These are phyloP conservation scores for Oenanthe sinensis DNA, from an alignment of 129 eudicot genomes.

Conservation along the genomic window DNA sequence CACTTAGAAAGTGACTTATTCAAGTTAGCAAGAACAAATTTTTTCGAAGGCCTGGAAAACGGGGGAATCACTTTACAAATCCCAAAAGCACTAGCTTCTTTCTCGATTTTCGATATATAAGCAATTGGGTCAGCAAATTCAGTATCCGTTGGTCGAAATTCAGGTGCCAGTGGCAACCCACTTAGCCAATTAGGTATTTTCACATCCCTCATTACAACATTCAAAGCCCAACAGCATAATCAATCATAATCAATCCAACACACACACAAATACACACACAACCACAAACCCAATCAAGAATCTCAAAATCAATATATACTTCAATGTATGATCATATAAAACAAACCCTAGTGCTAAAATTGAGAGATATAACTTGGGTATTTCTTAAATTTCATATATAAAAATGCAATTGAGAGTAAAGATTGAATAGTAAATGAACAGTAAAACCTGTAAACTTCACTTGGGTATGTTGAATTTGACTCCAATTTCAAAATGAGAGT, in stretches of 20 bases:
- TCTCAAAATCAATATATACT: not conserved
- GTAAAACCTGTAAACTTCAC: constrained; percentile 18
- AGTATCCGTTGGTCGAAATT: constrained; percentile 84
- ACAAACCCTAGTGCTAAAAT: constrained; percentile 8
- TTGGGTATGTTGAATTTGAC: constrained; percentile 3
- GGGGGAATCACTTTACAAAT: constrained; percentile 96
- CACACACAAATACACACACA: constrained; percentile 9
- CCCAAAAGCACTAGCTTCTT: constrained; percentile 93
- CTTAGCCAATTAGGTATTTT: constrained; percentile 82
- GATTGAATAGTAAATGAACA: constrained; percentile 11
- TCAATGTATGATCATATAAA: not conserved
- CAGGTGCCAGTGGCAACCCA: constrained; percentile 87
- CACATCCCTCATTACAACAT: constrained; percentile 57
- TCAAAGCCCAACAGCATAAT: constrained; percentile 26
- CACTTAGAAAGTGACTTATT: constrained; percentile 66
- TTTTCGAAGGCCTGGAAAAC: constrained; percentile 75
- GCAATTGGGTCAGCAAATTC: constrained; percentile 99
- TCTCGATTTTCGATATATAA: constrained; percentile 94
- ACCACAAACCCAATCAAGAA: not conserved
- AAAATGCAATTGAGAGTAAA: not conserved
- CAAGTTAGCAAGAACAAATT: constrained; percentile 54
- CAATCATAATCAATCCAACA: constrained; percentile 21
- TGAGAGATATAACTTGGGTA: not conserved
- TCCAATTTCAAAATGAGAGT: not conserved
- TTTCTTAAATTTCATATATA: not conserved